Conservation (phyloP, 2,329 filamentous ascomycete genomes). For the Colletotrichum lini region DNA sequence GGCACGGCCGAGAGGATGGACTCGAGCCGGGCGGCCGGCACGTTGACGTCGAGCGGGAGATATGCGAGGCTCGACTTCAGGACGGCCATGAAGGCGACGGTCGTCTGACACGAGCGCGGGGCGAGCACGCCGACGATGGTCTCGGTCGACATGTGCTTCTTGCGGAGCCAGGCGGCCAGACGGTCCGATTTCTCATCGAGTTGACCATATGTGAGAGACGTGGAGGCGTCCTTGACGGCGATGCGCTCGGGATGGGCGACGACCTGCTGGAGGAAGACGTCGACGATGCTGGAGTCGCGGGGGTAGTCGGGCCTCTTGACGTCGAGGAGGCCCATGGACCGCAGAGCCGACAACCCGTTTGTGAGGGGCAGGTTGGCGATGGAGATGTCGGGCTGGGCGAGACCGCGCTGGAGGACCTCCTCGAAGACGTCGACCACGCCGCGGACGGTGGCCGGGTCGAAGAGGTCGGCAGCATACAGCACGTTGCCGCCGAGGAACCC, state of each 20-base stretch:
- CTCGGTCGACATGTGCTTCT: conserved; percentile 16
- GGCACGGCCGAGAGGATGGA: conserved; percentile 40
- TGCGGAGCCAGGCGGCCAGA: conserved; percentile 29
- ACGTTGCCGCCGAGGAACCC: conserved; percentile 33
- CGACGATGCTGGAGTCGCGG: conserved; percentile 44
- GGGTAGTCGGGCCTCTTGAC: conserved; percentile 42
- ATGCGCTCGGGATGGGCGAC: conserved; percentile 26
- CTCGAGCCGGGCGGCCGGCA: conserved; percentile 42
- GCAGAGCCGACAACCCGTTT: conserved; percentile 25
- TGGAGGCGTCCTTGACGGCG: conserved; percentile 44
- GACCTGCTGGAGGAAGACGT: conserved; percentile 46
- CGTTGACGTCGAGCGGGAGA: conserved; percentile 43
- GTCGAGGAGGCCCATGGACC: conserved; percentile 42
- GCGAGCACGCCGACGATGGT: conserved; percentile 44
- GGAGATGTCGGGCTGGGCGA: conserved; percentile 22
- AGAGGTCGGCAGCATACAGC: conserved; percentile 46
- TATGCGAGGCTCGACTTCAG: conserved; percentile 48
- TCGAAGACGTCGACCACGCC: background rate
- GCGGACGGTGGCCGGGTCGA: conserved; percentile 15
- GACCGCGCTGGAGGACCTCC: conserved; percentile 10
- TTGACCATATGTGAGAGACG: conserved; percentile 43
- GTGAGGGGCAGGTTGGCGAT: conserved; percentile 5
- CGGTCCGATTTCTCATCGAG: conserved; percentile 43
- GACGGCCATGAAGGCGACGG: conserved; percentile 46
- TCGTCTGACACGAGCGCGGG: conserved; percentile 45